These are phyloP conservation scores for Cercophora sp. DNA, from an alignment of 495 filamentous ascomycete species.

Conservation along the genomic window DNA sequence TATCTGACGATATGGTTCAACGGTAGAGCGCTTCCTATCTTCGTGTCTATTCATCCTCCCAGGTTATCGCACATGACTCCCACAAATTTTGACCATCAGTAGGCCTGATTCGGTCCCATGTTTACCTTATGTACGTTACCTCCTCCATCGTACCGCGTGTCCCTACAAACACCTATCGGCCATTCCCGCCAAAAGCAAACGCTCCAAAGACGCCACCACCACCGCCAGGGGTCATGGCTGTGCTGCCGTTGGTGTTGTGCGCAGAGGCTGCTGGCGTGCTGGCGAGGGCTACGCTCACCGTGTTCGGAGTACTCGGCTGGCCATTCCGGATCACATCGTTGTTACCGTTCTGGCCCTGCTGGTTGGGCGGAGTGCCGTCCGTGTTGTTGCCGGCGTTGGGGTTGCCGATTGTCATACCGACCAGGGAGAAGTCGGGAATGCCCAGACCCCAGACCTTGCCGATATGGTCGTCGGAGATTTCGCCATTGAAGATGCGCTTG, in stretches of 20 bases:
- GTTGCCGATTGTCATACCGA: constrained; percentile 33
- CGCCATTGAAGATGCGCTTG: constrained; percentile 78
- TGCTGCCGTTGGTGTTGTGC: constrained; percentile 51
- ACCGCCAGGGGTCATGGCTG: constrained; percentile 65
- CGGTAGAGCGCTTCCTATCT: too few species aligned
- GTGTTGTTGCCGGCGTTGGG: constrained; percentile 19
- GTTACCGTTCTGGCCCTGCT: constrained; percentile 42
- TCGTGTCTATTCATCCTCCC: too few species aligned
- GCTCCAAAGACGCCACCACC: constrained; percentile 60
- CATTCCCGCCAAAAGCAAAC: constrained; percentile 45
- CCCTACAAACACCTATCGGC: constrained; percentile 5
- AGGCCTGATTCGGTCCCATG: too few species aligned
- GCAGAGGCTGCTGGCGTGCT: constrained; percentile 58
- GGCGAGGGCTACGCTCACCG: constrained; percentile 46
- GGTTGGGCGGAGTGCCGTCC: constrained; percentile 36
- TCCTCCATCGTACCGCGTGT: too few species aligned
- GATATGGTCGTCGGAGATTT: constrained; percentile 69
- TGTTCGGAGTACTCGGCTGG: constrained; percentile 71
- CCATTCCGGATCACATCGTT: constrained; percentile 52
- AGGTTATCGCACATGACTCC: too few species aligned
- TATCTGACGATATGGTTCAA: too few species aligned
- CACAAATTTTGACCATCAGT: too few species aligned
- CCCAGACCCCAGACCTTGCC: constrained; percentile 85
- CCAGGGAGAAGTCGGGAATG: constrained; percentile 52
- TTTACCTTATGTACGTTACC: too few species aligned